Evolutionary conservation across 805 yeast genomes (phyloP).

Genomic region (Lachancea lanzarotensis): DNA sequence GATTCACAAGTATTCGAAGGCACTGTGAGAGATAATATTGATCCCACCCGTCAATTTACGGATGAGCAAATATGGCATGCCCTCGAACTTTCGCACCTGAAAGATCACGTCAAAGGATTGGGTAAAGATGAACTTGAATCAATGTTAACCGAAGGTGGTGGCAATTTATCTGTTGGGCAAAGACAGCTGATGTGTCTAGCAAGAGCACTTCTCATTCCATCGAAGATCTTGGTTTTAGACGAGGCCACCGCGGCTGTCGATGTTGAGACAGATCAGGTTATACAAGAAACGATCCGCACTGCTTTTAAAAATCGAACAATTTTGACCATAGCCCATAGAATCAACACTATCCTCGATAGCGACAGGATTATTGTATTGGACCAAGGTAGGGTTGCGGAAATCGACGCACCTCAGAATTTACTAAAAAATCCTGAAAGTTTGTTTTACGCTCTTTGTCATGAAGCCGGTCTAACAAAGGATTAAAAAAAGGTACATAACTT

Average conservation of each 20-base stretch:
- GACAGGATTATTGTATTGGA: conserved; percentile 73
- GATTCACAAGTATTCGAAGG: conserved; percentile 92
- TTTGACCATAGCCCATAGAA: conserved; percentile 77
- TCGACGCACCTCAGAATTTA: conserved; percentile 63
- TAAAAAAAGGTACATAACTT: background rate
- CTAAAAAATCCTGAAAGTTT: conserved; percentile 59
- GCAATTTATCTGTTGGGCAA: conserved; percentile 69
- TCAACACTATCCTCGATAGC: conserved; percentile 76
- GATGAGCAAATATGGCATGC: conserved; percentile 85
- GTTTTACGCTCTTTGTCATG: conserved; percentile 74
- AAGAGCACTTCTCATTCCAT: conserved; percentile 60
- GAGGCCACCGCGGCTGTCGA: conserved; percentile 90
- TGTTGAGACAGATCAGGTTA: conserved; percentile 71
- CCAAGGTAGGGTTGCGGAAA: conserved; percentile 68
- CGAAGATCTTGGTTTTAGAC: conserved; percentile 63
- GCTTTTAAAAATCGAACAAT: conserved; percentile 74
- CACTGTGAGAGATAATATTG: conserved; percentile 75
- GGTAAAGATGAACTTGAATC: conserved; percentile 50
- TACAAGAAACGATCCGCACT: conserved; percentile 70
- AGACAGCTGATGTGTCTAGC: conserved; percentile 78
- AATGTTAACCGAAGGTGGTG: conserved; percentile 59
- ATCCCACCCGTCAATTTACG: conserved; percentile 61
- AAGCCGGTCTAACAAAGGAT: conserved; percentile 54
- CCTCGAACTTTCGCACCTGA: conserved; percentile 70
- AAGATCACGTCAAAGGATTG: conserved; percentile 52